Conservation (phyloP, 2,329 filamentous ascomycete genomes). For the Lachnellula occidentalis region DNA sequence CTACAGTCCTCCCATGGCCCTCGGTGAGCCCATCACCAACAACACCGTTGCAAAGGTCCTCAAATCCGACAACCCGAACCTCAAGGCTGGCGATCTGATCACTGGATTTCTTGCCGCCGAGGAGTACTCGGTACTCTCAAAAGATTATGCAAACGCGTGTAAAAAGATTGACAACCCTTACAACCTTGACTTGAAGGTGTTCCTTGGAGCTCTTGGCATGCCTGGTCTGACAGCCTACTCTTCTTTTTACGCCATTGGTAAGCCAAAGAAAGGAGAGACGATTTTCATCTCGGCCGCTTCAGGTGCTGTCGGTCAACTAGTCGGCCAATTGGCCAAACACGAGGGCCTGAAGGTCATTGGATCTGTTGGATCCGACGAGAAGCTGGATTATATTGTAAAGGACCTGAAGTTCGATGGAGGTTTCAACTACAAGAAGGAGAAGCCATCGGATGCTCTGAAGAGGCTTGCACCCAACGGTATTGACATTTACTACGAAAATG, state of each 20-base stretch:
- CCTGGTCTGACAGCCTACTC: slow-evolving; percentile 71
- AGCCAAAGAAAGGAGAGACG: slow-evolving; percentile 71
- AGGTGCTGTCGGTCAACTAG: slow-evolving; percentile 69
- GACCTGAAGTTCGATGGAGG: slow-evolving; percentile 66
- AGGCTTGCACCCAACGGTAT: slow-evolving; percentile 66
- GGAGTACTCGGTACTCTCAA: slow-evolving; percentile 57
- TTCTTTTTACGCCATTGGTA: slow-evolving; percentile 68
- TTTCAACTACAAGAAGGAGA: slow-evolving; percentile 79
- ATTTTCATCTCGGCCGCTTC: slow-evolving; percentile 73
- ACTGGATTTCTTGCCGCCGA: slow-evolving; percentile 53
- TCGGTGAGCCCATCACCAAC: slow-evolving; percentile 61
- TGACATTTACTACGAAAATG: slow-evolving; percentile 80
- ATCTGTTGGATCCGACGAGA: slow-evolving; percentile 70
- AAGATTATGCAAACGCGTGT: slow-evolving; percentile 37
- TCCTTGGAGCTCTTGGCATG: slow-evolving; percentile 74
- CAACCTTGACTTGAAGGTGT: slow-evolving; percentile 59
- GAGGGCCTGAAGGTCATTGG: slow-evolving; percentile 70
- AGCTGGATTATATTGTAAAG: slow-evolving; percentile 68
- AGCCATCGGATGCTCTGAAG: slow-evolving; percentile 55
- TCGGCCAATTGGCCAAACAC: slow-evolving; percentile 73
- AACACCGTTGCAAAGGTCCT: slow-evolving; percentile 61
- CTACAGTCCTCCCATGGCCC: slow-evolving; percentile 57
- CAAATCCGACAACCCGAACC: slow-evolving; percentile 59
- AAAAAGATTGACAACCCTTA: slow-evolving; percentile 63
- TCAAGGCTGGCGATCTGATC: slow-evolving; percentile 63